Evolutionary conservation across 257 asterid genomes (phyloP), one percentile per base, ranked within the genome.

Genomic region (Paulownia fortunei): DNA sequence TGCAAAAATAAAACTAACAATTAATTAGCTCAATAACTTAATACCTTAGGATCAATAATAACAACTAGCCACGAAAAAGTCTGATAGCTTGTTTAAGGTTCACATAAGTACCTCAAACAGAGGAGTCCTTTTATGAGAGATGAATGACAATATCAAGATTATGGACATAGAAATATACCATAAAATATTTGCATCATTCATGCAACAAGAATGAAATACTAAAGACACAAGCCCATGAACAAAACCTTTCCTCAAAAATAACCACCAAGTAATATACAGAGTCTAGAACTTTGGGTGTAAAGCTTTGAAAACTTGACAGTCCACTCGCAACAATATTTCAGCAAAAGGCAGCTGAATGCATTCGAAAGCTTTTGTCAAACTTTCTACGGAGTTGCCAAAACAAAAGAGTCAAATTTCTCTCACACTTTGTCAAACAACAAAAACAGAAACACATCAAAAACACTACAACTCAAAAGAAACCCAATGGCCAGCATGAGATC

Each of bases 361-460:
- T 81, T 76, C 78, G 49, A 16, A 64, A 30, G 59, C 69, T 77
- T 54, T n/a, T 52, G 78, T 82, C 83, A 76, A 81, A 79, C 13
- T 41, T 56, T 19, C 60, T 4, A n/a, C 11, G 30, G 21, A 82
- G 62, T 73, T 18, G 34, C 56, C 36, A 54, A 73, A 74, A 26
- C 74, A 49, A 49, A 51, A 7, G 12, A 49, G 37, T 59, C 49
- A 55, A 26, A 52, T 30, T 70, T 47, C 39, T 21, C 69, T n/a
- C 18, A 61, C 21, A 23, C 55, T 47, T 49, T 30, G 23, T 60
- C 72, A 51, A 37, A 59, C 15, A 18, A 8, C 9, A 13, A 0
- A 51, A 71, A 19, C n/a, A 12, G 3, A 55, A 68, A n/a, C 32
- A 16, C 32, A 19, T 3, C 19, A 23, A 47, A 44, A 19, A 55